Evolutionary conservation across 805 yeast species (phyloP).

Genomic region (Lipomyces chichibuensis): DNA sequence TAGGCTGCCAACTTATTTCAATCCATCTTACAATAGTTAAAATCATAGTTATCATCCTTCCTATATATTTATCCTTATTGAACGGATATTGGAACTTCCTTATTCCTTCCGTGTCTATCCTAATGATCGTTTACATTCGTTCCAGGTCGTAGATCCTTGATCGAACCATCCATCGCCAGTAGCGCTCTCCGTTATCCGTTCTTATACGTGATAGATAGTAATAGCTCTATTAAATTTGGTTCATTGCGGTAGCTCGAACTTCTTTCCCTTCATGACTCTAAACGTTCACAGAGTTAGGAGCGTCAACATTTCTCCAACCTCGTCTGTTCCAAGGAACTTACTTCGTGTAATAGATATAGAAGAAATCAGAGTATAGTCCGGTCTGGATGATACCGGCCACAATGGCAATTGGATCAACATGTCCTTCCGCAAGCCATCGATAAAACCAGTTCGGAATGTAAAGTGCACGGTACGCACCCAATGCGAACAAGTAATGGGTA

Average conservation of each 20-base stretch:
- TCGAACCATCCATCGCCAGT: not conserved
- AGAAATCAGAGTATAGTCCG: slow-evolving; percentile 88
- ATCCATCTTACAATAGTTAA: too few species aligned
- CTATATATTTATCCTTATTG: not conserved
- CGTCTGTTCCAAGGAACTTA: slow-evolving; percentile 8
- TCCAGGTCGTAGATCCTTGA: not conserved
- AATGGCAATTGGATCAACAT: slow-evolving; percentile 67
- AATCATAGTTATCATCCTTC: too few species aligned
- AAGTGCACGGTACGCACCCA: slow-evolving; percentile 85
- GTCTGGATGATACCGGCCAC: slow-evolving; percentile 86
- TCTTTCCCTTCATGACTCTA: slow-evolving; percentile 73
- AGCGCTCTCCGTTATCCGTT: not conserved
- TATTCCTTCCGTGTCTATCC: not conserved
- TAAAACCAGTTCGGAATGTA: slow-evolving; percentile 96
- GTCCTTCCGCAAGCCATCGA: slow-evolving; percentile 56
- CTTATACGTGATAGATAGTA: not conserved
- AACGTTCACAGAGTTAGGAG: not conserved
- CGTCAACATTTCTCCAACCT: not conserved
- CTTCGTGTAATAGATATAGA: slow-evolving; percentile 79
- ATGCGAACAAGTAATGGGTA: slow-evolving; percentile 88
- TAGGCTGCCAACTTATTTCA: too few species aligned
- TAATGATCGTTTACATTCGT: not conserved
- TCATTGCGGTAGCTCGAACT: slow-evolving; percentile 68
- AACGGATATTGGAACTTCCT: not conserved
- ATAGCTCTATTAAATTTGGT: not conserved